These are phyloP conservation scores for Choanephora cucurbitarum DNA, from an alignment of 371 early-diverging fungal species.

Conservation along the genomic window DNA sequence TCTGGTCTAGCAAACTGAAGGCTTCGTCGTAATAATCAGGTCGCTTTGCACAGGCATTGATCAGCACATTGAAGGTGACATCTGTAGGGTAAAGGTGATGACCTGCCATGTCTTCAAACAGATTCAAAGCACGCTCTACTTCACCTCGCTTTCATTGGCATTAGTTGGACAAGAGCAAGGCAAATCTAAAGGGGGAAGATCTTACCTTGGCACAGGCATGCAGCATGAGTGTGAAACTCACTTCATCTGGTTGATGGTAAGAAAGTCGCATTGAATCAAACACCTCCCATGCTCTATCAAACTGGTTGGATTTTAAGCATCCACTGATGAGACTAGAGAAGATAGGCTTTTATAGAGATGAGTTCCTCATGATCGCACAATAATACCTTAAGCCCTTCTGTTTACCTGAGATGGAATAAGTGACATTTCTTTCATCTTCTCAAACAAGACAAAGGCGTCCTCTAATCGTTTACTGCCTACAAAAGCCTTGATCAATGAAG, in stretches of 20 bases:
- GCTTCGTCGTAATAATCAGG: constrained; percentile 82
- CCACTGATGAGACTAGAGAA: constrained; percentile 84
- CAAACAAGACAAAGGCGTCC: constrained; percentile 76
- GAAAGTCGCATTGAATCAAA: constrained; percentile 88
- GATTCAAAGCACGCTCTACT: constrained; percentile 79
- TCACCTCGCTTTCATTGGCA: constrained; percentile 55
- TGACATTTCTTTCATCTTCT: constrained; percentile 64
- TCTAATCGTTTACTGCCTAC: constrained; percentile 56
- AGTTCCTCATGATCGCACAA: too few species aligned
- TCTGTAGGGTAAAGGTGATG: constrained; percentile 71
- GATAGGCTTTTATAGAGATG: constrained; percentile 43
- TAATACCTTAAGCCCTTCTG: not conserved
- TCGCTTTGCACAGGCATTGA: constrained; percentile 82
- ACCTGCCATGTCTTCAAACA: constrained; percentile 82
- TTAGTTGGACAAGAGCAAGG: too few species aligned
- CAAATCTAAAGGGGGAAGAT: too few species aligned
- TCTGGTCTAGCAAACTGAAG: constrained; percentile 79
- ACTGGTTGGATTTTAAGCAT: constrained; percentile 70
- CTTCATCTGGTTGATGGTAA: constrained; percentile 77
- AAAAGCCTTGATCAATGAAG: constrained; percentile 74
- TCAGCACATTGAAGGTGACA: constrained; percentile 83
- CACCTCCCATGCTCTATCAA: constrained; percentile 84
- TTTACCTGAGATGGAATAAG: constrained; percentile 48
- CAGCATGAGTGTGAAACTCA: constrained; percentile 86
- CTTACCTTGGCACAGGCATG: constrained; percentile 82